Evolutionary conservation across 148 eudicot species (phyloP).

Genomic region (Polygonum maritimum): DNA sequence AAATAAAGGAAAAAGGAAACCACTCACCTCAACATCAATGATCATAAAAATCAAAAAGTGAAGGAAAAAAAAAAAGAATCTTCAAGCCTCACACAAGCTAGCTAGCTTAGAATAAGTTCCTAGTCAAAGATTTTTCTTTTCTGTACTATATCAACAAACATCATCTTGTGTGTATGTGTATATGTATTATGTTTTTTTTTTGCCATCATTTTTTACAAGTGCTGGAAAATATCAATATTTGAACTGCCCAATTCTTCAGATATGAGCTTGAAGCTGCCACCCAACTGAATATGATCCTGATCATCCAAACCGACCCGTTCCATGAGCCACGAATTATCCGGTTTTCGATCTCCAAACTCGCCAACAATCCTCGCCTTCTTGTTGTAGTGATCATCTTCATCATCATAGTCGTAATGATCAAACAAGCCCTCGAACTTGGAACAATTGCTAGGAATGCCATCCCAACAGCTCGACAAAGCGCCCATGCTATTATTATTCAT

Average conservation of each 20-base stretch:
- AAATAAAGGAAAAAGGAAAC: not conserved
- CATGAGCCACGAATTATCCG: not conserved
- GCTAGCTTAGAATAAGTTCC: not conserved
- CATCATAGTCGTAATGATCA: not conserved
- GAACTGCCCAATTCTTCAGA: slow-evolving; percentile 1
- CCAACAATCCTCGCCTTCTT: not conserved
- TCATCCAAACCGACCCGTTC: slow-evolving; percentile 2
- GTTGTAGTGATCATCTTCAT: not conserved
- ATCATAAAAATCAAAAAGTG: not conserved
- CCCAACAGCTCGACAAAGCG: not conserved
- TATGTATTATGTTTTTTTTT: not conserved
- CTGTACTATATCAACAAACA: not conserved
- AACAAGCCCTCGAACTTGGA: slow-evolving; percentile 5
- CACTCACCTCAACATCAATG: slow-evolving; percentile 1
- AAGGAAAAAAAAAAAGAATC: not conserved
- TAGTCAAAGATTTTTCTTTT: not conserved
- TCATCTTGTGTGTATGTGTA: not conserved
- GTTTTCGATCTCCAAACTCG: not conserved
- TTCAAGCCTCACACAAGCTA: not conserved
- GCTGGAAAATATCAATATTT: slow-evolving; percentile 2
- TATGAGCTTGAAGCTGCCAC: not conserved
- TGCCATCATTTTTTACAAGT: not conserved
- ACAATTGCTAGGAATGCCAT: slow-evolving; percentile 8
- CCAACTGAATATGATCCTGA: not conserved
- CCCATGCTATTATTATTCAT: not conserved